A percentile compares a stretch with the other conserved stretches of the same genome.
Conservation (phyloP, 2,329 filamentous ascomycete genomes). For the Aspergillus versicolor region DNA sequence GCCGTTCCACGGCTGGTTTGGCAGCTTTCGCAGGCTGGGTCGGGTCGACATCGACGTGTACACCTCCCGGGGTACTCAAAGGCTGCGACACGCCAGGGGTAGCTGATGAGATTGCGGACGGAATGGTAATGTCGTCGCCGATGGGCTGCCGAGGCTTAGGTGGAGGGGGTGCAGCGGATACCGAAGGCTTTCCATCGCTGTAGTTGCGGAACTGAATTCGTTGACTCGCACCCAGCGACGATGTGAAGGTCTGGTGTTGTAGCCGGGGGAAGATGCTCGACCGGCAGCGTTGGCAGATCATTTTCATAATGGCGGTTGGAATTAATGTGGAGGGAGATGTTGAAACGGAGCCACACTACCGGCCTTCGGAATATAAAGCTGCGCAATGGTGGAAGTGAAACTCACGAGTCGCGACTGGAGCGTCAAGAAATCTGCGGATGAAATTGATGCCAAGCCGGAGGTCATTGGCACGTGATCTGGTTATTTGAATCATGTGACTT, state of each 20-base stretch:
- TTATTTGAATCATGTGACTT: neutral
- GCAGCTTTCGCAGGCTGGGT: slow-evolving; percentile 28
- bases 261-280: slow-evolving; percentile 40
- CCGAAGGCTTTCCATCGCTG: slow-evolving; percentile 32
- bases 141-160: slow-evolving; percentile 33
- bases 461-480: slow-evolving; percentile 27
- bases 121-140: slow-evolving; percentile 31
- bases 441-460: slow-evolving; percentile 38
- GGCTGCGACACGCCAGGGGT: slow-evolving; percentile 43
- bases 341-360: neutral
- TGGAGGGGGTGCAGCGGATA: slow-evolving; percentile 30
- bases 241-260: slow-evolving; percentile 29
- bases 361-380: neutral
- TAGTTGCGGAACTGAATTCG: slow-evolving; percentile 33
- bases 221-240: slow-evolving; percentile 27
- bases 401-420: slow-evolving; percentile 5
- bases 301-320: slow-evolving; percentile 13
- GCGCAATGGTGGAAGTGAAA: slow-evolving; percentile 13
- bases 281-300: slow-evolving; percentile 45
- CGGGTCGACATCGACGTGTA: slow-evolving; percentile 28
- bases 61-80: slow-evolving; percentile 37
- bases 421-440: slow-evolving; percentile 36
- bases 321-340: neutral
- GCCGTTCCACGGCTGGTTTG: slow-evolving; percentile 28
- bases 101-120: slow-evolving; percentile 40